A percentile compares a stretch with the other conserved stretches of the same genome.
phyloP scores from a whole-genome alignment of 2,329 filamentous ascomycete species.

The Colletotrichum trifolii region DNA sequence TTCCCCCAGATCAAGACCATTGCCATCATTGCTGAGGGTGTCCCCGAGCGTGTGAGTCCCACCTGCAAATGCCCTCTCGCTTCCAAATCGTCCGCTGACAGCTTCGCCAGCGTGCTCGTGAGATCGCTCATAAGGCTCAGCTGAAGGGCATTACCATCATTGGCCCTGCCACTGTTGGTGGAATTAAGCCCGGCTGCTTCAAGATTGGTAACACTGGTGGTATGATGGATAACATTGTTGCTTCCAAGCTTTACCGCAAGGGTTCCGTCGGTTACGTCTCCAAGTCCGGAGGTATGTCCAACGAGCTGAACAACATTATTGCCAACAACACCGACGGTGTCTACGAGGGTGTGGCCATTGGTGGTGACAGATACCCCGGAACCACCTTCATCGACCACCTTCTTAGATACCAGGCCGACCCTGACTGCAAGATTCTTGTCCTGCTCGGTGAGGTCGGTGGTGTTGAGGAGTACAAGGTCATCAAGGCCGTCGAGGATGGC shows the following conservation, averaged over 20 bases:
- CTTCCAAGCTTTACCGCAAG: constrained; percentile 99
- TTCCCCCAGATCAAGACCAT: constrained; percentile 97
- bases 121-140: constrained; percentile 95
- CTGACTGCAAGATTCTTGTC: constrained; percentile 96
- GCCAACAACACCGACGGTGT: constrained; percentile 97
- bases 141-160: constrained; percentile 99
- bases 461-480: constrained; percentile 99
- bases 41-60: constrained; percentile 88
- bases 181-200: constrained; percentile 99
- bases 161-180: constrained; percentile 96
- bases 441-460: constrained; percentile 98
- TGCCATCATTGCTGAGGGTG: constrained; percentile 99
- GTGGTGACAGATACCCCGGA: constrained; percentile 97
- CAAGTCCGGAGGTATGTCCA: constrained; percentile 99
- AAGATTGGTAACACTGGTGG: constrained; percentile 99
- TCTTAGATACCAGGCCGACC: constrained; percentile 94
- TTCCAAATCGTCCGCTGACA: constrained; percentile 33
- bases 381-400: constrained; percentile 99
- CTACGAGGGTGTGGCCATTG: constrained; percentile 98
- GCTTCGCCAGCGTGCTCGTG: constrained; percentile 81
- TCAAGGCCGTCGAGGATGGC: constrained; percentile 95
- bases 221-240: constrained; percentile 99
- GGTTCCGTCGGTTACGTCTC: constrained; percentile 99
- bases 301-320: constrained; percentile 99
- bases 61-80: neutral